Evolutionary conservation across 345 rosid species (phyloP).

Genomic region (Brassica juncea): DNA sequence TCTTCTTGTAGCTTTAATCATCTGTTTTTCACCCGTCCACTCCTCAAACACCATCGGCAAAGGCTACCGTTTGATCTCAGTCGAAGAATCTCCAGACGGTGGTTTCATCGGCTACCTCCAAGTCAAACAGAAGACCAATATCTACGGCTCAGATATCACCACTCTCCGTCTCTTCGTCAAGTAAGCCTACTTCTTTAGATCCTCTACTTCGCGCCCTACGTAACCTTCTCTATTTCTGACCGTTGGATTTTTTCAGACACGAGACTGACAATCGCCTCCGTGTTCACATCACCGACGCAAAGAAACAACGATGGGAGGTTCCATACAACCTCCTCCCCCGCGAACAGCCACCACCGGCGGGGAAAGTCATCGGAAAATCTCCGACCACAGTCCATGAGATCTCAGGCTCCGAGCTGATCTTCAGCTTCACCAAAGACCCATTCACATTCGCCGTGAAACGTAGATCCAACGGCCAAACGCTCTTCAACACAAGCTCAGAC

Average conservation of each 20-base stretch:
- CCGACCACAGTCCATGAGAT: slow-evolving; percentile 53
- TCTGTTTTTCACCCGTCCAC: slow-evolving; percentile 39
- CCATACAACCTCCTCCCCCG: slow-evolving; percentile 85
- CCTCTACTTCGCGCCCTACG: slow-evolving; percentile 25
- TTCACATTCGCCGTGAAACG: slow-evolving; percentile 88
- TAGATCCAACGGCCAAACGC: slow-evolving; percentile 70
- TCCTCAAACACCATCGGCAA: slow-evolving; percentile 56
- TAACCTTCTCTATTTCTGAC: slow-evolving; percentile 12
- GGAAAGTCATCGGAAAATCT: slow-evolving; percentile 51
- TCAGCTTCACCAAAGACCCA: slow-evolving; percentile 72
- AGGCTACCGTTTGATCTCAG: slow-evolving; percentile 84
- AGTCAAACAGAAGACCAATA: slow-evolving; percentile 66
- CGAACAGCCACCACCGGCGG: slow-evolving; percentile 59
- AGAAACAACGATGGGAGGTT: slow-evolving; percentile 89
- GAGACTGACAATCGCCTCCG: slow-evolving; percentile 76
- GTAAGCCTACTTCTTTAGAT: slow-evolving; percentile 45
- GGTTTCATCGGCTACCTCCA: slow-evolving; percentile 78
- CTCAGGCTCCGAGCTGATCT: slow-evolving; percentile 62
- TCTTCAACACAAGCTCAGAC: slow-evolving; percentile 68
- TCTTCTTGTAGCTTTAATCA: slow-evolving; percentile 40
- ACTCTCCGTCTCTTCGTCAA: slow-evolving; percentile 75
- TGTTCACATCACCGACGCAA: slow-evolving; percentile 87
- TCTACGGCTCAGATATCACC: slow-evolving; percentile 88
- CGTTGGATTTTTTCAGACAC: slow-evolving; percentile 55
- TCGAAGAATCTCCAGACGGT: slow-evolving; percentile 75